These are phyloP conservation scores for Cercospora sojina DNA, from an alignment of 2,329 filamentous ascomycete genomes.

Conservation along the genomic window DNA sequence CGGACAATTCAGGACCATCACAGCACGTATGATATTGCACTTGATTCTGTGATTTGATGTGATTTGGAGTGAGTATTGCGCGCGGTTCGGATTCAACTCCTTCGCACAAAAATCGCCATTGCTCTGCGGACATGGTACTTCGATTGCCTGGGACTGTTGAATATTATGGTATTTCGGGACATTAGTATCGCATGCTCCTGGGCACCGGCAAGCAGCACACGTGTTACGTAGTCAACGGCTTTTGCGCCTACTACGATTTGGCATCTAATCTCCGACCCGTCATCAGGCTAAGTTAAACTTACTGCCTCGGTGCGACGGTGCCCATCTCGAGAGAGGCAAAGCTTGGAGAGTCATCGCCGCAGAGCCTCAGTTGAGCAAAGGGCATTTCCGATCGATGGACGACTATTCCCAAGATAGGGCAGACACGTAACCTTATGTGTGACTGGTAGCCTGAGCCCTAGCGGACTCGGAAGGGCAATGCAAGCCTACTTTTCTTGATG, in stretches of 20 bases:
- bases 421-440: background rate
- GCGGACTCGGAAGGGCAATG: background rate
- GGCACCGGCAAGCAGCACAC: background rate
- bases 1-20: background rate
- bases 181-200: background rate
- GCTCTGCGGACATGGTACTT: background rate
- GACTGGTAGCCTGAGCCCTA: background rate
- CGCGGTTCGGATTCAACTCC: background rate
- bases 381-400: background rate
- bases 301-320: background rate
- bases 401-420: background rate
- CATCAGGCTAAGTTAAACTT: no score
- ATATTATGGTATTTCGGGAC: background rate
- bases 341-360: background rate
- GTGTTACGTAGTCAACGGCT: background rate
- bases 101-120: background rate
- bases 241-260: background rate
- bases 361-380: background rate
- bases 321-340: background rate
- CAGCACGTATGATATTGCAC: background rate
- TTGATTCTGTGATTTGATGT: background rate
- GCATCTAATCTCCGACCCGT: background rate
- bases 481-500: background rate
- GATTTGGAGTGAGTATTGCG: background rate
- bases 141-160: background rate